Conservation (phyloP, 495 filamentous ascomycete genomes). For the Corynascus novoguineensis region DNA sequence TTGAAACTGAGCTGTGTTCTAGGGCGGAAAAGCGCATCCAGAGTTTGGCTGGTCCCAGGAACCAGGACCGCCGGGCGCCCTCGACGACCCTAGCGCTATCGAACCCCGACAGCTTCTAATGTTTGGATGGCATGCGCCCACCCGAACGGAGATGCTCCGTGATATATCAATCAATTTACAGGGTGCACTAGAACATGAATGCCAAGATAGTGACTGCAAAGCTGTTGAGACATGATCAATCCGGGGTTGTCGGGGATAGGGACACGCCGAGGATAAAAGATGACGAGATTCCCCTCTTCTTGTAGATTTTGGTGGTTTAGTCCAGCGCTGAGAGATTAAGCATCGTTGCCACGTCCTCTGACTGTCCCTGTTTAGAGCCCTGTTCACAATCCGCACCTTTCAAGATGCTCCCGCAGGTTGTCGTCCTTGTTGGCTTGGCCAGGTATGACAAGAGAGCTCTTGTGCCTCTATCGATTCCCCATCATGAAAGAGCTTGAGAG, state of each 20-base stretch:
- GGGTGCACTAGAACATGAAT: neutral
- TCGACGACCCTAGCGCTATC: neutral
- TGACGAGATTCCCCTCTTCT: neutral
- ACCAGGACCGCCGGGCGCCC: neutral
- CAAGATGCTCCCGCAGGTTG: slow-evolving; percentile 9
- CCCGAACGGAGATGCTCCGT: slow-evolving; percentile 22
- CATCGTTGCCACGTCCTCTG: neutral
- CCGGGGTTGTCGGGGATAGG: neutral
- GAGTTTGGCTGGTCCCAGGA: slow-evolving; percentile 3
- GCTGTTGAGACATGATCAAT: neutral
- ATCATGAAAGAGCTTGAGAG: neutral
- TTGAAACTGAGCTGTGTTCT: neutral
- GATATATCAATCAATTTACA: slow-evolving; percentile 26
- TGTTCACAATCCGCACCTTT: neutral
- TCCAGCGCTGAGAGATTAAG: neutral
- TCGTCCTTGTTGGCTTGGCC: slow-evolving; percentile 6
- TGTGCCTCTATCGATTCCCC: too few species aligned
- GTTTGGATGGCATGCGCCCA: neutral
- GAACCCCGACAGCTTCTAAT: neutral
- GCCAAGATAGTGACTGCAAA: neutral
- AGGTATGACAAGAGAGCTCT: neutral
- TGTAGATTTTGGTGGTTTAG: neutral
- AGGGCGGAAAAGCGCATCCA: neutral
- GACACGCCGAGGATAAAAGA: neutral
- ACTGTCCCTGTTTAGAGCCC: too few species aligned